phyloP scores from a whole-genome alignment of 441 rosid genomes.

The Adansonia grandidieri region DNA sequence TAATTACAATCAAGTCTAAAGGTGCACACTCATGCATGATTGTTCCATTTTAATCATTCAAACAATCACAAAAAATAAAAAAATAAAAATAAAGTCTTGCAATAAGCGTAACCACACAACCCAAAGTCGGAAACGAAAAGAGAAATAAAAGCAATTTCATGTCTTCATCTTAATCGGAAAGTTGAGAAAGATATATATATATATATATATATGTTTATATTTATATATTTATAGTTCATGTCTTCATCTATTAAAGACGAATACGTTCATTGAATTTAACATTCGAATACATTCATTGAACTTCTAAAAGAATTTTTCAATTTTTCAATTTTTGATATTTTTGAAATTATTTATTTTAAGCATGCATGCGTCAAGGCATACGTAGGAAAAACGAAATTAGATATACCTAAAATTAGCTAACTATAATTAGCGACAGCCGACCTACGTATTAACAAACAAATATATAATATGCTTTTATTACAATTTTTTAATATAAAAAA shows the following conservation, averaged over 20 bases:
- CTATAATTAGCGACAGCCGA: too few species aligned
- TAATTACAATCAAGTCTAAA: not conserved
- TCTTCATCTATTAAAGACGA: not conserved
- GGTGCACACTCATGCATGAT: not conserved
- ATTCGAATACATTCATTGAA: not conserved
- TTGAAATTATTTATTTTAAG: not conserved
- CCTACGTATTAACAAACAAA: too few species aligned
- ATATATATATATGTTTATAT: too few species aligned
- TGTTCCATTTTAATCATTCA: not conserved
- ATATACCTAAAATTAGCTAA: too few species aligned
- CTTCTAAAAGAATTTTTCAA: not conserved
- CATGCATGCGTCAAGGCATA: not conserved
- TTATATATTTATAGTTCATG: not conserved
- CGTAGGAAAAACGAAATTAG: not conserved
- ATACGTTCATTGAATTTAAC: not conserved
- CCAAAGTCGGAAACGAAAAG: not conserved
- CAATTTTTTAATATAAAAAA: too few species aligned
- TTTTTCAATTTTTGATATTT: not conserved
- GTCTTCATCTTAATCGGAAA: not conserved
- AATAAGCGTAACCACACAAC: not conserved
- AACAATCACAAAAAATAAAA: not conserved
- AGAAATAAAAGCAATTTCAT: not conserved
- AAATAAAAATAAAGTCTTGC: not conserved
- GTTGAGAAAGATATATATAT: not conserved
- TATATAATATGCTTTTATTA: too few species aligned